Base-by-base conservation (phyloP, 768 basidiomycete species). In the Serpula lacrymans region DNA sequence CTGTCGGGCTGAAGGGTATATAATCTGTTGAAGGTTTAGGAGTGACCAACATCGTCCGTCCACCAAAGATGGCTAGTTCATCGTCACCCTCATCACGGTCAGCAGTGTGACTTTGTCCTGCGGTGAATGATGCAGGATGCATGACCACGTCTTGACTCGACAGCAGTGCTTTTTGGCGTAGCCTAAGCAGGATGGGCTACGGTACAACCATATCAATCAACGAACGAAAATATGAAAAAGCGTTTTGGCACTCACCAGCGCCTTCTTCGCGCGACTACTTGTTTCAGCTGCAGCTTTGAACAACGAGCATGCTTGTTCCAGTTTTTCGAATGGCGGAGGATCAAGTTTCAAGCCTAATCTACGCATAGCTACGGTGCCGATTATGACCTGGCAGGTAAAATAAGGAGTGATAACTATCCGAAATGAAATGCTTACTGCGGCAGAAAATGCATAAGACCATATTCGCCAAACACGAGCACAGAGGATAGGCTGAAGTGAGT, bases 391-490 rank as follows among this genome's bases (percentile, higher is more conserved):
- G 7, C 9, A 33, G 21, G 28, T 26, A 27, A 16, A 30, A 10
- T 21, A 11, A 14, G 13, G 17, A 22, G 5, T 18, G 16, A 17
- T 33, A 40, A 42, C 10, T n/a, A n/a, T n/a, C n/a, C n/a, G n/a
- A 28, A 11, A n/a, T 34, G 14, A 44, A 31, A 8, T 10, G 49
- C 71, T 56, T 53, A 79, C 77, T 27, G 76, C 69, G 12, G 81
- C 71, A 10, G 72, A 67, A 52, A 81, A 81, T 1, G 72, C 65
- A 34, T 71, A 60, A 2, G 77, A 68, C 81, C 81, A 83, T 41
- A 78, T 71, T 38, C 68, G 65, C 77, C 77, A 82, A 20, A 83
- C 58, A 12, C 80, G 69, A 27, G 70, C 57, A 35, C 70, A 65
- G 9, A 82, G 58, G 6, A 58, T 41, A 0, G 77, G 78, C 18